Evolutionary conservation across 208 protist species (phyloP), one percentile per base, ranked within the genome.

Genomic region (Wallacemonas sp.): DNA sequence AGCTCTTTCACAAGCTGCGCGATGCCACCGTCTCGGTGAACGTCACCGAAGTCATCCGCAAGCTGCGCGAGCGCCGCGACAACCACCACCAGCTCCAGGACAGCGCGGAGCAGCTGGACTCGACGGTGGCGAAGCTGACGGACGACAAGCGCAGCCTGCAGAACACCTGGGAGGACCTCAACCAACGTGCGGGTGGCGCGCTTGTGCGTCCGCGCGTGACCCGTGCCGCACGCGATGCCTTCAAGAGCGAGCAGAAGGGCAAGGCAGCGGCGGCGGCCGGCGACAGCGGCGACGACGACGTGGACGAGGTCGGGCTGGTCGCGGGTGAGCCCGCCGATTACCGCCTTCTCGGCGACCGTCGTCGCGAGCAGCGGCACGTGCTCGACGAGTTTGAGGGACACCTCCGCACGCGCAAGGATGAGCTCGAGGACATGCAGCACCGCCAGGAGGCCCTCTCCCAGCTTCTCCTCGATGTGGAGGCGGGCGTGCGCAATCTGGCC

Each of bases 1-100:
- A 90, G 26, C 79, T 84, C n/a, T 98, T 98, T 82, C 75, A 89
- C 18, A 86, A 84, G 38, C 92, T 99, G 48, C 94, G 95, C 63
- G 97, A 99, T 32, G 81, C 89, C 23, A 98, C 96, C 18, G 92
- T 92, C 69, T 73, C 70, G 14, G 64, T 26, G 1, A 83, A 77
- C 66, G 91, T 98, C 1, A 71, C 74, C 42, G 93, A 98, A 36
- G 92, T 98, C 23, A 90, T 98, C 50, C 63, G 79, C 14, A 98
- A 97, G 73, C 77, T 97, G 52, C 39, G 74, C 18, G 90, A 92
- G 55, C 90, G 95, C 39, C 76, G 82, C 10, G 83, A 91, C 31
- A 95, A 90, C 14, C 83, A 97, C 64, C 75, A 72, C 16, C 83
- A 93, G 65, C 82, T 98, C 14, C 55, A 77, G 50, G 33, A 72